Evolutionary conservation across 2,329 filamentous ascomycete genomes (phyloP).

Genomic region (Fusarium paranaense): DNA sequence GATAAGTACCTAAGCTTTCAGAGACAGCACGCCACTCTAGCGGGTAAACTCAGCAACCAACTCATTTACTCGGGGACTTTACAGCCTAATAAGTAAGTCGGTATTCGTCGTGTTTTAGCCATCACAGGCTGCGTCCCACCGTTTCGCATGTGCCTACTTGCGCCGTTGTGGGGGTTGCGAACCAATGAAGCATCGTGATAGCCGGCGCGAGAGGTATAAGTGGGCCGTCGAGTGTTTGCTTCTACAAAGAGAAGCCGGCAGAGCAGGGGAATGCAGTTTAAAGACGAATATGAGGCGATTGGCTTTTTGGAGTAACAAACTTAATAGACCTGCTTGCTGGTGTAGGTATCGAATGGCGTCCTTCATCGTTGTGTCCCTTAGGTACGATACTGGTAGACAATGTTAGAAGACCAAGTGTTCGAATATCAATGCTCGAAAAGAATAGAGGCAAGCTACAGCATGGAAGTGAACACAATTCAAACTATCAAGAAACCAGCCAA

Average conservation of each 20-base stretch:
- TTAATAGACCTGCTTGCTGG: not conserved
- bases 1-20: constrained; percentile 2
- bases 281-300: not conserved
- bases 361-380: not conserved
- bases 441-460: not conserved
- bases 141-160: constrained; percentile 18
- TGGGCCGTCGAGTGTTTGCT: constrained; percentile 10
- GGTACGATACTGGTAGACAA: not conserved
- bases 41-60: constrained; percentile 19
- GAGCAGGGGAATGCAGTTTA: not conserved
- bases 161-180: constrained; percentile 35
- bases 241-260: not conserved
- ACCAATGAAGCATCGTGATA: constrained; percentile 32
- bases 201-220: constrained; percentile 2
- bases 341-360: not conserved
- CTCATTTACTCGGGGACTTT: constrained; percentile 1
- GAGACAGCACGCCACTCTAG: constrained; percentile 6
- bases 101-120: constrained; percentile 4
- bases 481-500: not conserved
- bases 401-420: not conserved
- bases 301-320: not conserved
- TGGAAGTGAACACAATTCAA: not conserved
- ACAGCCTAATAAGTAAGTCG: constrained; percentile 17
- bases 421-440: not conserved
- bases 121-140: constrained; percentile 30